Evolutionary conservation across 352 stramenopile species (phyloP), one percentile per base, ranked within the genome.

Genomic region (Globisporangium cederbergense): DNA sequence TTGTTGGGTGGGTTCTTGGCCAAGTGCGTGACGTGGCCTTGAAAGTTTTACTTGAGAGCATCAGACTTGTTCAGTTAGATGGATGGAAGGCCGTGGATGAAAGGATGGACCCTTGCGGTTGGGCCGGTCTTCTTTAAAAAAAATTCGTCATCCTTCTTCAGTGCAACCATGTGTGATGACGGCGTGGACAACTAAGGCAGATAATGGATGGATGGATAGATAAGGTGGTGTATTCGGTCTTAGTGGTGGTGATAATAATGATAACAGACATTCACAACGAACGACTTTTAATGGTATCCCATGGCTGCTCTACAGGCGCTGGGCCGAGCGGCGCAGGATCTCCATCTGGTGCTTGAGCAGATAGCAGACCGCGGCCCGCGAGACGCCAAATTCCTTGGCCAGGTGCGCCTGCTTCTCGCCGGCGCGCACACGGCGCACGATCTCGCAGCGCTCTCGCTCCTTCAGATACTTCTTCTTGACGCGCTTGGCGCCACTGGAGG

Each of bases 391-490:
- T 65, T 89, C 79, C 64, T 89, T 89, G 53, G 79, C 79, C 32
- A 89, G 62, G 59, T 86, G 74, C 6, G 79, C 73, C 57, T 89
- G 79, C 66, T 85, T 86, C 66, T 86, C 79, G 13, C 79, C 79
- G 8, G 67, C 71, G n/a, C 70, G 72, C 62, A 87, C 74, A 46
- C 79, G 77, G 32, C 74, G 76, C 66, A 89, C 75, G 58, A 89
- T 89, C 68, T 87, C 78, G 61, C 74, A 84, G 53, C 79, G 79
- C 62, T 89, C 76, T 43, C 63, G 66, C 57, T 89, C 79, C 68
- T 86, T 85, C 13, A 89, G 70, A 70, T 89, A 89, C 72, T 86
- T 88, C 71, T 88, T 88, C 75, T 88, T 85, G 16, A 60, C 64
- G 60, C 75, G 70, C 68, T 81, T 79, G 58, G 36, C 52, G 36